Conservation (phyloP, 306 rosid species). For the Hippophae gyantsensis region DNA sequence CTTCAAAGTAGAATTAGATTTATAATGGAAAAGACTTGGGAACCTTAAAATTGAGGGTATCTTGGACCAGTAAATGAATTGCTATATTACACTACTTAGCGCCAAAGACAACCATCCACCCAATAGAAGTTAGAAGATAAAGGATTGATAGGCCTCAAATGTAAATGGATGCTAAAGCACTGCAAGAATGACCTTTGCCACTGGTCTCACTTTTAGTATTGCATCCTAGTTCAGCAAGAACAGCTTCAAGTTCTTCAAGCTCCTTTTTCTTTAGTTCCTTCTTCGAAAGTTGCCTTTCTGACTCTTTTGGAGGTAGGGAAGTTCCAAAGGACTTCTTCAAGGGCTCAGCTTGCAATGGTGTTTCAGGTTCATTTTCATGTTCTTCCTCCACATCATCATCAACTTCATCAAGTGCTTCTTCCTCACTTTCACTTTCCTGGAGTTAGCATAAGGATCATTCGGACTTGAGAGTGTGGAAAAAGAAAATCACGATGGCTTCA, state of each 20-base stretch:
- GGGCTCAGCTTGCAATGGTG: slow-evolving; percentile 31
- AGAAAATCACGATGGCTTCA: neutral
- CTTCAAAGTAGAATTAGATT: too few species aligned
- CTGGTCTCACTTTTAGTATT: slow-evolving; percentile 25
- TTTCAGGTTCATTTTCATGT: slow-evolving; percentile 35
- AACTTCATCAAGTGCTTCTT: slow-evolving; percentile 41
- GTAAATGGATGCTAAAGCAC: slow-evolving; percentile 23
- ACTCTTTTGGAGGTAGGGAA: slow-evolving; percentile 40
- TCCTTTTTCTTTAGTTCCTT: slow-evolving; percentile 74
- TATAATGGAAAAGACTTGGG: too few species aligned
- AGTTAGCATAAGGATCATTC: slow-evolving; percentile 8
- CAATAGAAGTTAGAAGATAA: neutral
- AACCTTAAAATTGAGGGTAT: too few species aligned
- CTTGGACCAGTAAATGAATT: neutral
- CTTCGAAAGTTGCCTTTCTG: slow-evolving; percentile 75
- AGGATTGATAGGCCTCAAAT: slow-evolving; percentile 4
- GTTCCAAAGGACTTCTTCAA: slow-evolving; percentile 31
- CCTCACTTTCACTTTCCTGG: slow-evolving; percentile 60
- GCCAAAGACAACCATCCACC: neutral
- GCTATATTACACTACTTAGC: neutral
- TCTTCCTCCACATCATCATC: slow-evolving; percentile 58
- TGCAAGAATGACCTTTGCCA: slow-evolving; percentile 37
- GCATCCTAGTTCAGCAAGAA: slow-evolving; percentile 67
- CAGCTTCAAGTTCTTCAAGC: slow-evolving; percentile 76
- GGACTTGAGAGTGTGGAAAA: too few species aligned